These are phyloP conservation scores for Metschnikowia peoriensis DNA, from an alignment of 805 yeast species.

Conservation along the genomic window DNA sequence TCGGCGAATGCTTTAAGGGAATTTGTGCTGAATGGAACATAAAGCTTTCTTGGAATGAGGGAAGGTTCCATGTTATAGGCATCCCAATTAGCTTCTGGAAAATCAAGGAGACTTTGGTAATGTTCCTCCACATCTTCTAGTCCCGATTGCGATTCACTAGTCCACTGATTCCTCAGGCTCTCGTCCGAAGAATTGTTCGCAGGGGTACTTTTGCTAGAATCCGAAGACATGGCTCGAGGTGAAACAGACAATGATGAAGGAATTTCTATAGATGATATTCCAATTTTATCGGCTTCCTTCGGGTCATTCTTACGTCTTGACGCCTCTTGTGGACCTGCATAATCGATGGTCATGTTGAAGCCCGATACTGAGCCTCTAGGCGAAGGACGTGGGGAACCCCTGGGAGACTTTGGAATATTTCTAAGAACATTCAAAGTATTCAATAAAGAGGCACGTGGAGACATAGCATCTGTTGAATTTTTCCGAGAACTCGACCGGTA, in stretches of 20 bases:
- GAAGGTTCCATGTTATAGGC: conserved; percentile 53
- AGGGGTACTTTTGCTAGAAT: neutral
- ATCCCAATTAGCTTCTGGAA: conserved; percentile 31
- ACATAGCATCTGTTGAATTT: conserved; percentile 34
- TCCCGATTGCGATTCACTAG: neutral
- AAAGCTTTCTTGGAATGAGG: conserved; percentile 64
- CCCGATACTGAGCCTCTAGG: conserved; percentile 49
- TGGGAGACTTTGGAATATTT: conserved; percentile 40
- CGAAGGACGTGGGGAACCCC: conserved; percentile 40
- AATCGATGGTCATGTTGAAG: neutral
- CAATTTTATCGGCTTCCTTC: neutral
- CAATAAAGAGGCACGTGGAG: conserved; percentile 41
- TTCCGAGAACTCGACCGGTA: conserved; percentile 36
- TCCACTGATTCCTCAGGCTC: neutral
- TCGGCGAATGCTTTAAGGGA: conserved; percentile 68
- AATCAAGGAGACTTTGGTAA: conserved; percentile 24
- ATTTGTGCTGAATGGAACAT: conserved; percentile 61
- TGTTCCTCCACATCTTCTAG: neutral
- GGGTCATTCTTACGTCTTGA: neutral
- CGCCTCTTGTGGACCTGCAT: neutral
- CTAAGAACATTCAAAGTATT: conserved; percentile 41
- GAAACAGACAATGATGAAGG: conserved; percentile 1
- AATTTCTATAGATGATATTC: neutral
- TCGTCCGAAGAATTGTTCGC: neutral
- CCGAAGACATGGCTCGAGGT: conserved; percentile 5